Evolutionary conservation across 257 asterid species (phyloP), one percentile per base, ranked within the genome.

Genomic region (Solanum etuberosum): DNA sequence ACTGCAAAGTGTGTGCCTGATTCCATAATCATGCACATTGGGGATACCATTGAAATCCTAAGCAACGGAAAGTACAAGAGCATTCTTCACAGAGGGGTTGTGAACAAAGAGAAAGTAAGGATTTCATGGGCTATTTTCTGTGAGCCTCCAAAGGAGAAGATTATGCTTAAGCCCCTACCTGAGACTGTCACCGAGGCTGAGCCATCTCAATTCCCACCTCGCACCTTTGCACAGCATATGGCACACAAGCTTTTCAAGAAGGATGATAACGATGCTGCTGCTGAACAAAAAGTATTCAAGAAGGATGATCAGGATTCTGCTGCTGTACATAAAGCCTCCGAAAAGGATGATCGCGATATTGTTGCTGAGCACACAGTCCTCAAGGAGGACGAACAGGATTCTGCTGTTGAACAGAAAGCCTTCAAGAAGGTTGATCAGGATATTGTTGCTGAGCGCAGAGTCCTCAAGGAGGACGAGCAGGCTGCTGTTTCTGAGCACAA

Each of bases 111-210:
- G 85, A 97, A 88, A 88, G 95, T 94, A 5, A 90, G 98, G 91
- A 91, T 97, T 84, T 95, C 99, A 12, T 97, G 98, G 98, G 97
- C 98, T 1, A 94, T 93, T 83, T 95, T 96, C 85, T 94, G 96
- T 51, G 98, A 96, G 85, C 98, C 98, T 38, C 98, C 98, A 1
- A 95, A 94, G 93, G 98, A 95, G 18, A 94, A 90, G 29, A 94
- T 95, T 65, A 34, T 93, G 11, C 94, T 95, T 3, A 87, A 91
- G 91, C 98, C 98, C 21, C 86, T 95, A 90, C 94, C 96, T 8
- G 98, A 95, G 90, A 94, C 94, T 0, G 91, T 96, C 7, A 88
- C 95, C 1, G 95, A 94, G 87, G 90, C 90, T 1, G 92, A 90
- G 65, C 99, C 97, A 3, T 88, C 98, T 9, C 90, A 48, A 18